Conservation (phyloP, 305 asterid species). For the Fraxinus angustifolia region DNA sequence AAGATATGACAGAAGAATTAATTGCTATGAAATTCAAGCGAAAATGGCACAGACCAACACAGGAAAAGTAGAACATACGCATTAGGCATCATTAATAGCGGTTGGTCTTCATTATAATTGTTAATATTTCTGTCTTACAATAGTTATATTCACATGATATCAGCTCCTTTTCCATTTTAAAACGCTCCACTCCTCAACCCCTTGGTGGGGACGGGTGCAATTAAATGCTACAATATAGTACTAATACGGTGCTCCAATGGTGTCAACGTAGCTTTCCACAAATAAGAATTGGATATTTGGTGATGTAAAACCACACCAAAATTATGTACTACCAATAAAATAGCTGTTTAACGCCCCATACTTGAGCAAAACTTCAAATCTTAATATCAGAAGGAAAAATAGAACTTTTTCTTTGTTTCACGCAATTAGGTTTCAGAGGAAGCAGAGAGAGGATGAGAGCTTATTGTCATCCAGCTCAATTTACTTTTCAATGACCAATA, state of each 20-base stretch:
- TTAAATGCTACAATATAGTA: background rate
- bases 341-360: background rate
- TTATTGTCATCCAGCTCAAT: background rate
- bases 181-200: background rate
- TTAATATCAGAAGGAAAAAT: background rate
- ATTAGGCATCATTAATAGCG: background rate
- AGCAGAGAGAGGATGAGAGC: background rate
- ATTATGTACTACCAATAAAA: background rate
- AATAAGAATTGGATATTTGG: background rate
- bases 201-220: background rate
- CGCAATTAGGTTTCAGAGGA: background rate
- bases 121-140: background rate
- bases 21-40: background rate
- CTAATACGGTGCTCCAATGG: background rate
- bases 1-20: background rate
- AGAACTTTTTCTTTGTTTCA: background rate
- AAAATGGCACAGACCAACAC: background rate
- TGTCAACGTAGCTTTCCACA: background rate
- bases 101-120: background rate
- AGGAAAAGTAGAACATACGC: slow-evolving; percentile 6
- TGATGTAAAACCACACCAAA: background rate
- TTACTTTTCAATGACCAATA: background rate
- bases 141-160: background rate
- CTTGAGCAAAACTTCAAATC: background rate
- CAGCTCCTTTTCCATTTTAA: background rate